A percentile compares a stretch with the other conserved stretches of the same genome.
These are phyloP conservation scores for Lathyrus tuberosus DNA, from an alignment of 306 rosid species.

Conservation along the genomic window DNA sequence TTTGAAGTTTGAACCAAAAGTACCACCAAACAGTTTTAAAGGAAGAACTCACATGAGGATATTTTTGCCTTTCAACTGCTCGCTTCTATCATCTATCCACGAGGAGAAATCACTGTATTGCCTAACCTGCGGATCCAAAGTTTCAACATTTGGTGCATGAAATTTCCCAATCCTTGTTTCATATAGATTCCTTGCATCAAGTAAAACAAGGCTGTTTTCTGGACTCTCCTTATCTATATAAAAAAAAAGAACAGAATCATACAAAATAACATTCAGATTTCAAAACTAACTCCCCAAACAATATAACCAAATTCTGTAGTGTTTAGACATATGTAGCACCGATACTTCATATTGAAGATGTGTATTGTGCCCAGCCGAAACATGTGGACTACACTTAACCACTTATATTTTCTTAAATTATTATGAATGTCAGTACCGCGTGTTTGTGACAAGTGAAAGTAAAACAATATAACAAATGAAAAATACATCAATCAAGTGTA, in stretches of 20 bases:
- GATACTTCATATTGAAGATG: not conserved
- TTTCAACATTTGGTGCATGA: constrained; percentile 64
- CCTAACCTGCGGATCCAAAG: constrained; percentile 79
- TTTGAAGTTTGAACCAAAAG: not conserved
- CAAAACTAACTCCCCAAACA: constrained; percentile 17
- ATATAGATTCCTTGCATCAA: constrained; percentile 90
- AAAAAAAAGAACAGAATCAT: not conserved
- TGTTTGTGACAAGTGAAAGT: not conserved
- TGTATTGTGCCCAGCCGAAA: not conserved
- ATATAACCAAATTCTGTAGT: not conserved
- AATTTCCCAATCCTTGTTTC: constrained; percentile 97
- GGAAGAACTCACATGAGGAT: constrained; percentile 74
- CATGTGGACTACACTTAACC: not conserved
- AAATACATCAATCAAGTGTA: constrained; percentile 5
- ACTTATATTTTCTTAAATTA: not conserved
- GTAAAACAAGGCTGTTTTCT: constrained; percentile 52
- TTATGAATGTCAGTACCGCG: not conserved
- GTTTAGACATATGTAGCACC: not conserved
- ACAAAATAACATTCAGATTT: constrained; percentile 29
- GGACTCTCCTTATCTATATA: constrained; percentile 47
- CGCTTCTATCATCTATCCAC: constrained; percentile 80
- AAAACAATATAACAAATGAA: constrained; percentile 3
- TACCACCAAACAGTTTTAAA: not conserved
- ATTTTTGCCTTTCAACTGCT: constrained; percentile 67
- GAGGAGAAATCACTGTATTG: constrained; percentile 90